phyloP scores from a whole-genome alignment of 495 filamentous ascomycete species.

The Talaromyces adpressus region DNA sequence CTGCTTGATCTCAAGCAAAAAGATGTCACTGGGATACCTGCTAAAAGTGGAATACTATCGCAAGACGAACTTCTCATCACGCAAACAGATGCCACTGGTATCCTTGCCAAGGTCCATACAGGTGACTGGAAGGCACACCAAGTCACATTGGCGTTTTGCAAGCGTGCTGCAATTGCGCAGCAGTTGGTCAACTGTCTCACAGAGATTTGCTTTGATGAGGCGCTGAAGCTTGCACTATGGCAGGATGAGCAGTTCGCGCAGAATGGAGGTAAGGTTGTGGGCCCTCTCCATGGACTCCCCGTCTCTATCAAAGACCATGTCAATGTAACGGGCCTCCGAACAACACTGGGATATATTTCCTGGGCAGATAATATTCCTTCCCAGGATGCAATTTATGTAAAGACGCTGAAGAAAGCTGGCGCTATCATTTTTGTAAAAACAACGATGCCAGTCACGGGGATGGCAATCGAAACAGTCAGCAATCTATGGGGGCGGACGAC shows the following conservation, averaged over 20 bases:
- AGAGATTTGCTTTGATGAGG: constrained; percentile 15
- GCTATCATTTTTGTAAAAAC: constrained; percentile 58
- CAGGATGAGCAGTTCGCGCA: constrained; percentile 33
- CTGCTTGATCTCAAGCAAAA: too few relatives aligned
- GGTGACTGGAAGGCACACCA: constrained; percentile 8
- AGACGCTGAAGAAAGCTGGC: constrained; percentile 24
- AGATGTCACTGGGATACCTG: too few relatives aligned
- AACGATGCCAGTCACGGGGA: constrained; percentile 48
- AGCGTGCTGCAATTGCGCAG: constrained; percentile 33
- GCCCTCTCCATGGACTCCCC: constrained; percentile 60
- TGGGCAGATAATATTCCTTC: constrained; percentile 24
- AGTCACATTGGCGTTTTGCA: constrained; percentile 50
- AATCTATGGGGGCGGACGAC: constrained; percentile 41
- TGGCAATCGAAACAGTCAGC: constrained; percentile 49
- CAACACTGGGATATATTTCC: constrained; percentile 41
- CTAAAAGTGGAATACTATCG: too few relatives aligned
- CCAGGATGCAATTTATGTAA: constrained; percentile 43
- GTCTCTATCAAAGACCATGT: constrained; percentile 51
- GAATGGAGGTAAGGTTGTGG: constrained; percentile 34
- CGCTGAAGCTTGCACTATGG: constrained; percentile 28
- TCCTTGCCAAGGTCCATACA: too few relatives aligned
- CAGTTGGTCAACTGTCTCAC: background rate
- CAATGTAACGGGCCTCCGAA: too few relatives aligned
- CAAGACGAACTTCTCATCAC: too few relatives aligned
- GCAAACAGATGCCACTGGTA: too few relatives aligned